Evolutionary conservation across 805 yeast genomes (phyloP).

Genomic region (Candida nitratophila): DNA sequence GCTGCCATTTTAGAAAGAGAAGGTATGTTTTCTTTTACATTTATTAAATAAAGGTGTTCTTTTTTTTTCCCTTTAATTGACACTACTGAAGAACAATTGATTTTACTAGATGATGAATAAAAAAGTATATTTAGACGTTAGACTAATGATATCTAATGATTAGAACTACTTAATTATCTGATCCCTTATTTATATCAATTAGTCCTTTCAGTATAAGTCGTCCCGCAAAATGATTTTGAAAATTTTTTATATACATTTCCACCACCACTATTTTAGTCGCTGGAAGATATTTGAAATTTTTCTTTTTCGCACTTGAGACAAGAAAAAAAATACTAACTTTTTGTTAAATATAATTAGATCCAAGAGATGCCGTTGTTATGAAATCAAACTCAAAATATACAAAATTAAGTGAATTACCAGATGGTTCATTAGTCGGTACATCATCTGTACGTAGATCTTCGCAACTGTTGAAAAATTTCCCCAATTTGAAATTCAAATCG

Average conservation of each 20-base stretch:
- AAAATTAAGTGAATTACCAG: conserved; percentile 67
- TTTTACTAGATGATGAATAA: conserved; percentile 19
- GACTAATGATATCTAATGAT: conserved; percentile 22
- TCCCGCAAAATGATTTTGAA: background rate
- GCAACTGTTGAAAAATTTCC: conserved; percentile 73
- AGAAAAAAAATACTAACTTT: background rate
- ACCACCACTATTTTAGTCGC: background rate
- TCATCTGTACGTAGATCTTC: conserved; percentile 92
- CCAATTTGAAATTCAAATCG: conserved; percentile 70
- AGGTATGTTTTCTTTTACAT: conserved; percentile 23
- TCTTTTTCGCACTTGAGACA: no score
- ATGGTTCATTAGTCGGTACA: conserved; percentile 85
- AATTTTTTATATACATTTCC: background rate
- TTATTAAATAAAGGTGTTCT: no score
- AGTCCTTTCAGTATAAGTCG: background rate
- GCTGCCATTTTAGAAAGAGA: conserved; percentile 84
- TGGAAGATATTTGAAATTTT: no score
- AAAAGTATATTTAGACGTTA: conserved; percentile 28
- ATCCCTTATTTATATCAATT: no score
- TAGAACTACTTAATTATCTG: background rate
- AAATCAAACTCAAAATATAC: conserved; percentile 55
- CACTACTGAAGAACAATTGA: no score
- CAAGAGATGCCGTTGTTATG: conserved; percentile 88
- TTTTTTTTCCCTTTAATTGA: background rate
- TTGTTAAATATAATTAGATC: conserved; percentile 43